Base-by-base conservation (phyloP, 805 yeast genomes). In the Hanseniaspora clermontiae region DNA sequence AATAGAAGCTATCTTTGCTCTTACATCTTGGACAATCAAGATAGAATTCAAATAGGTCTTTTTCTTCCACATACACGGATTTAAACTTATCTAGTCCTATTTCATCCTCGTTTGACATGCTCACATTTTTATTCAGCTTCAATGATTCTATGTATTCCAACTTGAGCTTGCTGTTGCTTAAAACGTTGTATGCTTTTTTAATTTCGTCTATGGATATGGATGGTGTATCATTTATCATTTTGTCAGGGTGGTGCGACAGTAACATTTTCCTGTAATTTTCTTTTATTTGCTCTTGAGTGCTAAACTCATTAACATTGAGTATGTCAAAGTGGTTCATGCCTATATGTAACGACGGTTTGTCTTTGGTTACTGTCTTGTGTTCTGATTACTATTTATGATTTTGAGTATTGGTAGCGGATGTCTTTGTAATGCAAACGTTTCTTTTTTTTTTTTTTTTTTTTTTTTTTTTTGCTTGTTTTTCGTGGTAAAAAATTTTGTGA, bases 221-320 rank as follows among this genome's bases (percentile, higher is more conserved):
- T 5, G 19, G 58, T 36, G 3, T 59, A 46, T 20, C 55, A 55
- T 20, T 58, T 43, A 1, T 60, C 48, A 34, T 42, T 40, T 89
- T 90, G 66, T 91, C 97, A 1, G 97, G 97, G 67, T 91, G 97
- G 2, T 77, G 67, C 3, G 66, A 64, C 1, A 91, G 71, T 7
- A 91, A 73, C 15, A 77, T 76, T 37, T 66, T 70, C 57, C 75
- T 77, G 66, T 90, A 91, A 0, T 95, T 90, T 9, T 66, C 65
- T 60, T 79, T 82, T 31, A 90, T 73, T 14, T 75, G 78, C 0
- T 55, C 61, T 0, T 56, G 59, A 20, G 68, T 59, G 3, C 78
- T 75, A 3, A 68, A 65, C 2, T 72, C 68, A 0, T 67, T 63
- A 1, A 84, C 69, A 0, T 77, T 83, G n/a, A 88, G 73, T 0